A percentile compares a stretch with the other conserved stretches of the same genome.
phyloP scores from a whole-genome alignment of 1,284 basidiomycete species.

The Microbotryum saponariae region DNA sequence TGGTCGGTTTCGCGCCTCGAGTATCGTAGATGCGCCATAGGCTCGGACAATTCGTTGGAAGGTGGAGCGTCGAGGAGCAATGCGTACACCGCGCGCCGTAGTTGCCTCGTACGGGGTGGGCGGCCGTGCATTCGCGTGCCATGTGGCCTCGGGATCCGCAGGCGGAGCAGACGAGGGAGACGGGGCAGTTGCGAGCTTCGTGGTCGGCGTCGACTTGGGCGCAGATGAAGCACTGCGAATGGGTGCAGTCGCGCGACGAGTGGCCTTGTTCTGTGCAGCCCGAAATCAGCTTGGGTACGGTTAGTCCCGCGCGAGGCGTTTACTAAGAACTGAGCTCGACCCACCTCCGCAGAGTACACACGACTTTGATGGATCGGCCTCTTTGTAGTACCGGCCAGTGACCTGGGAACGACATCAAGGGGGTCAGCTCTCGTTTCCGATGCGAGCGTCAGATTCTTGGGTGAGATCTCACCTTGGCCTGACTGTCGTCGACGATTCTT shows the following conservation, averaged over 20 bases:
- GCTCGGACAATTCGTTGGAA: constrained; percentile 22
- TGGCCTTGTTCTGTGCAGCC: constrained; percentile 25
- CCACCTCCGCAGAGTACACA: constrained; percentile 30
- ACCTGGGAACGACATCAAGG: constrained; percentile 4
- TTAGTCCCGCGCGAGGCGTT: not conserved
- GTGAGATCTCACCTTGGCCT: constrained; percentile 13
- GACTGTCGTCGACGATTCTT: constrained; percentile 28
- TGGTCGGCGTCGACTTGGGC: constrained; percentile 28
- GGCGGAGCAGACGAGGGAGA: constrained; percentile 23
- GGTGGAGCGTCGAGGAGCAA: constrained; percentile 20
- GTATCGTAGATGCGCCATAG: constrained; percentile 29
- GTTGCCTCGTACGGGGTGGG: constrained; percentile 1
- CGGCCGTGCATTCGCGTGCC: constrained; percentile 17
- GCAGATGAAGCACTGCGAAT: constrained; percentile 32
- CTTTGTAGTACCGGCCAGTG: constrained; percentile 31
- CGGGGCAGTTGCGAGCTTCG: constrained; percentile 31
- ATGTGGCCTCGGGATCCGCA: constrained; percentile 31
- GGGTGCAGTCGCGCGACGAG: constrained; percentile 29
- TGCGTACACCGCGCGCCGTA: constrained; percentile 15
- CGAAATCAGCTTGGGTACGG: not conserved
- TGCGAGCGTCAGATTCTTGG: not conserved
- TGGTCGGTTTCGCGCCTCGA: constrained; percentile 24
- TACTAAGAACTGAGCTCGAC: not conserved
- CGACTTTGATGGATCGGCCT: constrained; percentile 27
- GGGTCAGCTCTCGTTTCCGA: not conserved